Percentiles rank a stretch among this genome's conserved stretches.
Evolutionary conservation across 257 asterid genomes (phyloP).

Genomic region (Ajuga chamaepitys): DNA sequence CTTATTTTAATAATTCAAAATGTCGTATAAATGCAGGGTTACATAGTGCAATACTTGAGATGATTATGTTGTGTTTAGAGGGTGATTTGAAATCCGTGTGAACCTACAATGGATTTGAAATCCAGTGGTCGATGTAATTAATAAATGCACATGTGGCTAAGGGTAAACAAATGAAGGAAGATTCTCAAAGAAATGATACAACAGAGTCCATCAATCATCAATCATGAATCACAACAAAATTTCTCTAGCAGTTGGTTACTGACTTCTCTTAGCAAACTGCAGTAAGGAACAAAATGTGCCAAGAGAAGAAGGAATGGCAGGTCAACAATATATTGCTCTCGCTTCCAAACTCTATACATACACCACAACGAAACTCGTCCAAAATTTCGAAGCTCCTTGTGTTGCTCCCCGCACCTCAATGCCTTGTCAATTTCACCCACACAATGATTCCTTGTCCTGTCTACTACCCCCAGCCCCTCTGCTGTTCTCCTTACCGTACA

Average conservation of each 20-base stretch:
- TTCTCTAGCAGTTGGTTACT: slow-evolving; percentile 10
- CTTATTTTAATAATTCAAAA: too few species aligned
- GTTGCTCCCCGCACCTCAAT: slow-evolving; percentile 35
- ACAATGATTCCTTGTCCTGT: slow-evolving; percentile 9
- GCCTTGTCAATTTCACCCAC: slow-evolving; percentile 27
- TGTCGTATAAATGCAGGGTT: too few species aligned
- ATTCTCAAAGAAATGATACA: slow-evolving; percentile 18
- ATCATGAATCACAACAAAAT: slow-evolving; percentile 37
- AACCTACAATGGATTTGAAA: background rate
- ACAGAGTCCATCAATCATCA: slow-evolving; percentile 4
- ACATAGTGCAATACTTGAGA: too few species aligned
- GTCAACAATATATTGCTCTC: slow-evolving; percentile 25
- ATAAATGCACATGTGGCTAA: too few species aligned
- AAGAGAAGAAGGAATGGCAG: slow-evolving; percentile 26
- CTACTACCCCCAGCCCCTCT: slow-evolving; percentile 22
- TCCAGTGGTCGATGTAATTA: too few species aligned
- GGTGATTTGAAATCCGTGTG: too few species aligned
- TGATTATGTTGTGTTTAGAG: too few species aligned
- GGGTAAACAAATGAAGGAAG: too few species aligned
- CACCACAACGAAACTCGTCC: slow-evolving; percentile 28
- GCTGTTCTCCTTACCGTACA: slow-evolving; percentile 34
- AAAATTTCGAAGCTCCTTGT: slow-evolving; percentile 74
- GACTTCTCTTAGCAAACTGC: slow-evolving; percentile 35
- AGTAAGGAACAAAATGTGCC: slow-evolving; percentile 28
- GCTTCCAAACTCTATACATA: slow-evolving; percentile 37